A percentile compares a stretch with the other conserved stretches of the same genome.
Conservation (phyloP, 805 yeast genomes). For the Brettanomyces anomalus region DNA sequence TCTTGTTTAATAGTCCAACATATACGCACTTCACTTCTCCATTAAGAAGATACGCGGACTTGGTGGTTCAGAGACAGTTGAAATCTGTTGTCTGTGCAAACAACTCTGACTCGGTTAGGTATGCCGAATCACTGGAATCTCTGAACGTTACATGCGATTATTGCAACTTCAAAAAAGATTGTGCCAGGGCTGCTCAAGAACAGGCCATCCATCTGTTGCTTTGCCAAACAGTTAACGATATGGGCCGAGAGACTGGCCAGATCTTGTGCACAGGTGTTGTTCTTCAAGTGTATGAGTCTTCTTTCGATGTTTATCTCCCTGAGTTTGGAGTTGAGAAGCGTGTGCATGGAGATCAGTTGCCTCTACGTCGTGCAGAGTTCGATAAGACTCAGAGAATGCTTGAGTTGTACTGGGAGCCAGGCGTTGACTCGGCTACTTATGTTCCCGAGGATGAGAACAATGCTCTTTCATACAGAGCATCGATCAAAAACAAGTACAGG, state of each 20-base stretch:
- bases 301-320: constrained; percentile 88
- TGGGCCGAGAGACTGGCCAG: constrained; percentile 69
- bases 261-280: constrained; percentile 79
- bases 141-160: constrained; percentile 80
- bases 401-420: constrained; percentile 87
- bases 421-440: constrained; percentile 85
- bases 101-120: constrained; percentile 25
- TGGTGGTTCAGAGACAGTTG: constrained; percentile 87
- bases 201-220: constrained; percentile 84
- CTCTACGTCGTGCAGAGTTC: constrained; percentile 86
- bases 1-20: constrained; percentile 70
- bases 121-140: constrained; percentile 51
- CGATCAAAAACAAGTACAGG: constrained; percentile 70
- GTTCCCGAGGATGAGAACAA: constrained; percentile 86
- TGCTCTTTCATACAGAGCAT: constrained; percentile 64
- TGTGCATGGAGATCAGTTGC: constrained; percentile 96
- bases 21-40: constrained; percentile 96
- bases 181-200: constrained; percentile 87
- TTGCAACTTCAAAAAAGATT: constrained; percentile 92
- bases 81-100: constrained; percentile 44
- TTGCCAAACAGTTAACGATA: constrained; percentile 74
- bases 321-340: constrained; percentile 93
- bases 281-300: constrained; percentile 88
- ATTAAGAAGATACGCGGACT: constrained; percentile 82
- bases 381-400: constrained; percentile 57